Evolutionary conservation across 225 moss, liverwort and hornwort species (phyloP).

Genomic region (Pleurozium schreberi): DNA sequence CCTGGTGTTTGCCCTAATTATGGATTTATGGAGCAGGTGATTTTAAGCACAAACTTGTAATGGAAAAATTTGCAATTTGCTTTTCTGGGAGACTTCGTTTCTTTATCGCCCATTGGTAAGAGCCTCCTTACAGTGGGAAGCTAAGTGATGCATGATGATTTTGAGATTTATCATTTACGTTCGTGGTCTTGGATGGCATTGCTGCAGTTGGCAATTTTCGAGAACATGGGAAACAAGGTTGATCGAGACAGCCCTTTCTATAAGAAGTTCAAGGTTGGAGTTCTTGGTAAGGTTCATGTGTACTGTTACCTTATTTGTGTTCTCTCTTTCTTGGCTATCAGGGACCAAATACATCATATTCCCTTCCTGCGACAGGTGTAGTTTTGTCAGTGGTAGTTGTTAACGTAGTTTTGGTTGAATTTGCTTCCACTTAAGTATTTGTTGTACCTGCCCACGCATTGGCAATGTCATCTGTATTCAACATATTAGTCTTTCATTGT

Average conservation of each 20-base stretch:
- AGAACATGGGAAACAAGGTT: constrained; percentile 77
- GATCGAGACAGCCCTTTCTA: constrained; percentile 63
- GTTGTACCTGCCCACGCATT: background rate
- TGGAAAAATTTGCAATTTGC: background rate
- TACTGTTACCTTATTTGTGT: background rate
- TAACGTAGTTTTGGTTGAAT: background rate
- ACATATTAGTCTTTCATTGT: background rate
- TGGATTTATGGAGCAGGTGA: constrained; percentile 92
- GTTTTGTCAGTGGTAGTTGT: background rate
- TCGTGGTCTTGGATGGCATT: background rate
- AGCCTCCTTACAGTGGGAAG: background rate
- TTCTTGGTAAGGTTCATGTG: constrained; percentile 40
- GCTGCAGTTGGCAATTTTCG: constrained; percentile 71
- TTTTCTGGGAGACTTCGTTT: background rate
- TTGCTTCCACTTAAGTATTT: background rate
- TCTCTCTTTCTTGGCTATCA: background rate
- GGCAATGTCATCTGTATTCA: background rate
- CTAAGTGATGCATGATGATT: background rate
- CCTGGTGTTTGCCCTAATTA: constrained; percentile 64
- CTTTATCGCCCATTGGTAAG: background rate
- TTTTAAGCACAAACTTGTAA: background rate
- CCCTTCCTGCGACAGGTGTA: background rate
- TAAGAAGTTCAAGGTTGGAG: constrained; percentile 70
- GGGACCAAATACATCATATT: background rate
- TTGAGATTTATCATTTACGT: background rate